Evolutionary conservation across 2,329 filamentous ascomycete species (phyloP), one percentile per base, ranked within the genome.

Genomic region (Microsporum ferrugineum): DNA sequence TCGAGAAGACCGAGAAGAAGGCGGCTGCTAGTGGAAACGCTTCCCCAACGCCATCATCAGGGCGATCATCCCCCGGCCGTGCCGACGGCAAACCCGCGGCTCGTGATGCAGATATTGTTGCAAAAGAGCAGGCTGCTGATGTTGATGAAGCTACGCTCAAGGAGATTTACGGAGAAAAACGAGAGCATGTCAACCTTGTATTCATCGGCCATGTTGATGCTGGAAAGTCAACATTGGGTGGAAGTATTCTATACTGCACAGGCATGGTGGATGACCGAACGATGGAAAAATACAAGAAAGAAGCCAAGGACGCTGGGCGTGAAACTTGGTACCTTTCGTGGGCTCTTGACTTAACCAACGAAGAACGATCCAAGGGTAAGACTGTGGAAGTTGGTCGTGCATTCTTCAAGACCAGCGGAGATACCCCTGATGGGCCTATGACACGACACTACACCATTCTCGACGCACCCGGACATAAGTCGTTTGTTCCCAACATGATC

Each of bases 241-340:
- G 94, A 58, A 89, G 89, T 59, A 95, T 99, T 65, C 81, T 99
- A 12, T 96, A 94, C 74, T 85, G 85, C 59, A 96, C 92, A 3
- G 94, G 94, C 63, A 99, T 97, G 94, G 94, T 99, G n/a, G 95
- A 99, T 71, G 91, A 99, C 77, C 85, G 94, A 73, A 99, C 94
- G 39, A 84, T 99, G 81, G 94, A 99, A 60, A 99, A 99, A 78
- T 96, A 96, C 81, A 96, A 92, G 83, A 85, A 84, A 68, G 95
- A 99, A 70, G 92, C 94, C 58, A 97, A 96, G 80, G 94, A 97
- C 8, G 82, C 94, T 66, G 94, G 94, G 59, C 88, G 91, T 79
- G 94, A 97, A 78, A 95, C 92, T 2, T 99, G 94, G 94, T 99
- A 97, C 75, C 82, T 99, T 27, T 99, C 94, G 49, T 99, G 95